Percentiles rank a stretch among this genome's conserved stretches.
phyloP scores from a whole-genome alignment of 148 eudicot genomes.

The Limonium bicolor region DNA sequence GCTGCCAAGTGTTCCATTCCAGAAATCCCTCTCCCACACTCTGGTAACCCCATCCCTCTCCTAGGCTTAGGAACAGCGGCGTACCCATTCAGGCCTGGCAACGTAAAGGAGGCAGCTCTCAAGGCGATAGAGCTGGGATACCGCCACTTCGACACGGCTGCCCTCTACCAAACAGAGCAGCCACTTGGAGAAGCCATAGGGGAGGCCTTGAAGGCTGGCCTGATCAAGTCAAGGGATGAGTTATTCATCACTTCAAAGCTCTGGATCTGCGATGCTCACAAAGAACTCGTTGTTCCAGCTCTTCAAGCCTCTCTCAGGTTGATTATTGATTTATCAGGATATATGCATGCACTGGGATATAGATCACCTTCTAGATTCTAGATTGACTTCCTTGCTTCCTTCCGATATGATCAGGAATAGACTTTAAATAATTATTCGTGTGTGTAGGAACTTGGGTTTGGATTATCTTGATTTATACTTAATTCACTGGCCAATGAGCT shows the following conservation, averaged over 20 bases:
- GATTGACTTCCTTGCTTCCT: no score
- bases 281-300: slow-evolving; percentile 24
- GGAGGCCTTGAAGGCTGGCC: slow-evolving; percentile 17
- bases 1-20: slow-evolving; percentile 1
- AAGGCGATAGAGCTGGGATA: slow-evolving; percentile 21
- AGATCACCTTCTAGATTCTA: no score
- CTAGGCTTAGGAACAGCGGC: neutral
- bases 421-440: no score
- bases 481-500: slow-evolving; percentile 24
- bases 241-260: slow-evolving; percentile 37
- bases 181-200: slow-evolving; percentile 29
- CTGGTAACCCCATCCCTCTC: slow-evolving; percentile 1
- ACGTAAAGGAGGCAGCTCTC: slow-evolving; percentile 9
- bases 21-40: neutral
- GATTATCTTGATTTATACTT: slow-evolving; percentile 23
- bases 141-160: slow-evolving; percentile 33
- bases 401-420: no score
- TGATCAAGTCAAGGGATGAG: slow-evolving; percentile 24
- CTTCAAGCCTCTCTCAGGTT: slow-evolving; percentile 24
- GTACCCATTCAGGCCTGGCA: neutral
- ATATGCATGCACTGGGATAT: no score
- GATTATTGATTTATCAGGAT: neutral
- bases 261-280: slow-evolving; percentile 34
- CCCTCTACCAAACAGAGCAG: slow-evolving; percentile 19
- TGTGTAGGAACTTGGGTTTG: slow-evolving; percentile 17